These are phyloP conservation scores for Mycena galopus DNA, from an alignment of 768 basidiomycete genomes.

Conservation along the genomic window DNA sequence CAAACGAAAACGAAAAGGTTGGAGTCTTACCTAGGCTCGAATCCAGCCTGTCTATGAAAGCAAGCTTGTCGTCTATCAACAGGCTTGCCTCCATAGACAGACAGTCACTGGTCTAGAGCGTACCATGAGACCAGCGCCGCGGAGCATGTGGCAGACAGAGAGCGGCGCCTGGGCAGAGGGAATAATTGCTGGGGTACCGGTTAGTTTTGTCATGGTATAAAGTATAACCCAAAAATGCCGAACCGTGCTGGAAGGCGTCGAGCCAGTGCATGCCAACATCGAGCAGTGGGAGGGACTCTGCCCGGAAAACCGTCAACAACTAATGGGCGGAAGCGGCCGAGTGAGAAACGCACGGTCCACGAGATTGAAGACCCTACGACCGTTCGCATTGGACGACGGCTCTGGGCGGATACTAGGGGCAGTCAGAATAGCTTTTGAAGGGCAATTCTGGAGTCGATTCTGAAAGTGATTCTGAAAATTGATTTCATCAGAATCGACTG, in stretches of 20 bases:
- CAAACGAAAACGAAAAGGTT: too few species aligned
- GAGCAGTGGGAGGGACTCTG: conserved; percentile 61
- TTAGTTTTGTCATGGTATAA: background rate
- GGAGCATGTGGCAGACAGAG: conserved; percentile 77
- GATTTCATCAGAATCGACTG: too few species aligned
- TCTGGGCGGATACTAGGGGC: conserved; percentile 73
- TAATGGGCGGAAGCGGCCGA: background rate
- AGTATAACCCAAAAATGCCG: background rate
- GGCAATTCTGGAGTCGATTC: too few species aligned
- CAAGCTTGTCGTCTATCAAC: too few species aligned
- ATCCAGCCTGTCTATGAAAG: too few species aligned
- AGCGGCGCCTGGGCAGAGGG: conserved; percentile 57
- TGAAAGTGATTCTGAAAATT: too few species aligned
- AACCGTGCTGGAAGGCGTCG: conserved; percentile 74
- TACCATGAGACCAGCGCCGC: conserved; percentile 80
- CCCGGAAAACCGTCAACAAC: background rate
- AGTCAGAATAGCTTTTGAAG: too few species aligned
- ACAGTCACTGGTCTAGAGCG: too few species aligned
- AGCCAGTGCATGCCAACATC: conserved; percentile 72
- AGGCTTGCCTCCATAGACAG: too few species aligned
- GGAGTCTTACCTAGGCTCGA: too few species aligned
- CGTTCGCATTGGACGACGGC: conserved; percentile 52
- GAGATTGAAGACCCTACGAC: conserved; percentile 63
- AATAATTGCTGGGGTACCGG: conserved; percentile 38
- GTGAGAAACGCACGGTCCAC: conserved; percentile 55